A percentile compares a stretch with the other conserved stretches of the same genome.
These are phyloP conservation scores for Streptanthus diversifolius DNA, from an alignment of 345 rosid genomes.

Conservation along the genomic window DNA sequence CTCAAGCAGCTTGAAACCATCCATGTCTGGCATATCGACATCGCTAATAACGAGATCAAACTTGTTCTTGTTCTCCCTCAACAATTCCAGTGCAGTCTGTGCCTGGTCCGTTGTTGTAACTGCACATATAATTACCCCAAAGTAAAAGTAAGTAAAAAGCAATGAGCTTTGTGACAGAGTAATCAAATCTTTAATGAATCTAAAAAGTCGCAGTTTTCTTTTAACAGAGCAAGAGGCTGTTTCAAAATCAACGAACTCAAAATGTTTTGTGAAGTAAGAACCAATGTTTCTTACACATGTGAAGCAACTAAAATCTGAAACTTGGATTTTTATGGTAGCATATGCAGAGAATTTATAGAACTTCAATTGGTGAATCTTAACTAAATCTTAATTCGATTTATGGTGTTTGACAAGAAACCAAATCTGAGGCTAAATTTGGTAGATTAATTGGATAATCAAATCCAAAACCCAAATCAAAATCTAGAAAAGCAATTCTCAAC, in stretches of 20 bases:
- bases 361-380: not conserved
- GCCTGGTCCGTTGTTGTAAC: conserved; percentile 66
- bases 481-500: not conserved
- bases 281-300: not conserved
- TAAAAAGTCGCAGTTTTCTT: not conserved
- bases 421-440: conserved; percentile 17
- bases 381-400: conserved; percentile 4
- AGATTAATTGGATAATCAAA: conserved; percentile 10
- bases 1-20: conserved; percentile 79
- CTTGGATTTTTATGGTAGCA: not conserved
- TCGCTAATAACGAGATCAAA: conserved; percentile 79
- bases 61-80: conserved; percentile 67
- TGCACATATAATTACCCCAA: conserved; percentile 35
- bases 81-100: conserved; percentile 48
- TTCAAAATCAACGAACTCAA: not conserved
- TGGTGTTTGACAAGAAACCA: not conserved
- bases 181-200: not conserved
- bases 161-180: not conserved
- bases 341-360: not conserved
- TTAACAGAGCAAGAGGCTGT: not conserved
- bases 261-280: not conserved
- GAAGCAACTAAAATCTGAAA: not conserved
- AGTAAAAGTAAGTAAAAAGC: not conserved
- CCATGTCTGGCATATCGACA: conserved; percentile 85
- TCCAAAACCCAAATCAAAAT: not conserved